phyloP scores from a whole-genome alignment of 2,329 filamentous ascomycete genomes.

The Trichoderma hamatum region DNA sequence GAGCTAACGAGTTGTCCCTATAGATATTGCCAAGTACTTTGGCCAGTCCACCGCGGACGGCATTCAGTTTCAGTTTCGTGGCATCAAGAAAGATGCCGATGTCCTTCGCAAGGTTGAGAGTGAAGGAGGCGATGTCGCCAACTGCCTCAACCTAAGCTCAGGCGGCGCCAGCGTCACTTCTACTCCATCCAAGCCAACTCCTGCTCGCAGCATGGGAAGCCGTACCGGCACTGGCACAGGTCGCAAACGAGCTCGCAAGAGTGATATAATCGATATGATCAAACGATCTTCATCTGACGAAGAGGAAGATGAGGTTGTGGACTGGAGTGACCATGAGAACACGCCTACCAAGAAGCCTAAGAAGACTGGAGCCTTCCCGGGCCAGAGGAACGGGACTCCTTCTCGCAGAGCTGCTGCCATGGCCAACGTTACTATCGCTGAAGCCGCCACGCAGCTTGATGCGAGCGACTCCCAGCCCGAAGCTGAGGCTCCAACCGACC shows the following conservation, averaged over 20 bases:
- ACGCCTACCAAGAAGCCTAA: conserved; percentile 43
- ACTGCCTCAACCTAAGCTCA: conserved; percentile 39
- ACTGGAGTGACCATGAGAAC: conserved; percentile 41
- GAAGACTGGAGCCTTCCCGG: conserved; percentile 34
- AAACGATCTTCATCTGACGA: conserved; percentile 37
- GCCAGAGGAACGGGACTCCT: conserved; percentile 34
- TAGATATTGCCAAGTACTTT: conserved; percentile 63
- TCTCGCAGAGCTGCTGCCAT: conserved; percentile 40
- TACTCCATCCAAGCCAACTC: conserved; percentile 38
- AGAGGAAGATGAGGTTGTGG: conserved; percentile 35
- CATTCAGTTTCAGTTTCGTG: conserved; percentile 63
- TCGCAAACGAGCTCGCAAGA: conserved; percentile 34
- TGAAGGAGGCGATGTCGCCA: conserved; percentile 50
- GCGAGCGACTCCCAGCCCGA: conserved; percentile 37
- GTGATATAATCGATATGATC: conserved; percentile 35
- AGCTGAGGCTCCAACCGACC: conserved; percentile 27
- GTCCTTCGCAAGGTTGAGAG: conserved; percentile 50
- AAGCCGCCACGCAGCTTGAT: conserved; percentile 35
- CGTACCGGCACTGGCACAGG: conserved; percentile 35
- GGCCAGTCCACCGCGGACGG: conserved; percentile 61
- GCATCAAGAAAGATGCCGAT: conserved; percentile 57
- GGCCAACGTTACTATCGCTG: conserved; percentile 42
- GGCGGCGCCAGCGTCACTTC: conserved; percentile 33
- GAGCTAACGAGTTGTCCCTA: conserved; percentile 7
- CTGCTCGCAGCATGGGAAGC: conserved; percentile 28